A percentile compares a stretch with the other conserved stretches of the same genome.
Conservation (phyloP, 192 early-diverging fungal species). For the Jimgerdemannia flammicorona region DNA sequence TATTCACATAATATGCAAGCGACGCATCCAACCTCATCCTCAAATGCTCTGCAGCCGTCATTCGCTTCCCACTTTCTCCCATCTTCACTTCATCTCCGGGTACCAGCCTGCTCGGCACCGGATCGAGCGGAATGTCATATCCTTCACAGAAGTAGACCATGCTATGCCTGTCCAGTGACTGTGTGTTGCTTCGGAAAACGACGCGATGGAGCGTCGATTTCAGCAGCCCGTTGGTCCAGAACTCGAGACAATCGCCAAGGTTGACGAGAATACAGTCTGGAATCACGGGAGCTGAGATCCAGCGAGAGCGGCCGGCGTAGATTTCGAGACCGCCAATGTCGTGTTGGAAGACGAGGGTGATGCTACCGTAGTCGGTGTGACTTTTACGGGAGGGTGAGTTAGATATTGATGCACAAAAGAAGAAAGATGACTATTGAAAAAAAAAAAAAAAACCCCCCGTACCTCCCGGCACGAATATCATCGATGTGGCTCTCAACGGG, state of each 20-base stretch:
- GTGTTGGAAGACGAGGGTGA: conserved; percentile 60
- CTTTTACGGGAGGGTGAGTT: conserved; percentile 12
- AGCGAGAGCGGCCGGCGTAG: conserved; percentile 24
- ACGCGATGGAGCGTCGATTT: conserved; percentile 58
- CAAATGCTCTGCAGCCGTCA: too few relatives aligned
- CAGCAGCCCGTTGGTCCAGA: conserved; percentile 50
- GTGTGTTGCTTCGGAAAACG: conserved; percentile 33
- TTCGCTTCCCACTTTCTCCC: too few relatives aligned
- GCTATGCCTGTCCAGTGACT: conserved; percentile 36
- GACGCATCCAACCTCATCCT: too few relatives aligned
- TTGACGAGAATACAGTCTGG: conserved; percentile 51
- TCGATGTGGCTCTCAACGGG: conserved; percentile 28
- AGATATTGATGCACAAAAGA: conserved; percentile 2
- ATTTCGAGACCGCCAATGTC: conserved; percentile 48
- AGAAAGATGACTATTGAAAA: background rate
- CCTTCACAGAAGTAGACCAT: conserved; percentile 54
- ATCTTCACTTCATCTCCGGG: background rate
- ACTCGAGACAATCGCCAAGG: conserved; percentile 51
- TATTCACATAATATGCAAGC: too few relatives aligned
- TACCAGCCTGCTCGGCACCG: conserved; percentile 29
- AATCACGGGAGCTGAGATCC: conserved; percentile 52
- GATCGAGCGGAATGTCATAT: conserved; percentile 29
- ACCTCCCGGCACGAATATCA: conserved; percentile 44
- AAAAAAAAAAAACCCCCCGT: background rate
- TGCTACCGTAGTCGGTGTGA: conserved; percentile 58